These are phyloP conservation scores for Penicillium olsonii DNA, from an alignment of 2,329 filamentous ascomycete species.

Conservation along the genomic window DNA sequence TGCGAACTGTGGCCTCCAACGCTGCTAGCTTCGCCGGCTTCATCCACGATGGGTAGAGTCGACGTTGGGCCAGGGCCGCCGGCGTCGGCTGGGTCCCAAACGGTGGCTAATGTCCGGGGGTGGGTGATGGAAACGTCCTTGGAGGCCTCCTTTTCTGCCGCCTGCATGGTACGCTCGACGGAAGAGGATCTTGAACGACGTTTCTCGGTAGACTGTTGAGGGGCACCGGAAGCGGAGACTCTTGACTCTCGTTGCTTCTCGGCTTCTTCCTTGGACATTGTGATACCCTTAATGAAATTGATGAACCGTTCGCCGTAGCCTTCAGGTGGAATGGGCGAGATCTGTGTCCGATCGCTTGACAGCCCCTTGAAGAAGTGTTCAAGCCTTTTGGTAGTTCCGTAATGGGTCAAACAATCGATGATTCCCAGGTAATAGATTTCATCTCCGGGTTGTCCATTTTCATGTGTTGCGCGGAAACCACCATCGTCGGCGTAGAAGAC, in stretches of 20 bases:
- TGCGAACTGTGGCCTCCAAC: constrained; percentile 61
- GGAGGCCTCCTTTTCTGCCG: constrained; percentile 63
- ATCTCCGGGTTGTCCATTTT: constrained; percentile 79
- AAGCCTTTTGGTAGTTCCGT: constrained; percentile 88
- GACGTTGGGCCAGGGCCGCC: constrained; percentile 53
- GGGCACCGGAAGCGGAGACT: constrained; percentile 17
- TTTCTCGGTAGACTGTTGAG: constrained; percentile 30
- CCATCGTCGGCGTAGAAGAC: constrained; percentile 95
- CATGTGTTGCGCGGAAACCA: constrained; percentile 88
- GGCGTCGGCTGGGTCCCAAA: constrained; percentile 60
- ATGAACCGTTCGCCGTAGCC: constrained; percentile 93
- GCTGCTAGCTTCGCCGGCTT: constrained; percentile 76
- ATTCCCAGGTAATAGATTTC: constrained; percentile 98
- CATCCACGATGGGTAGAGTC: constrained; percentile 81
- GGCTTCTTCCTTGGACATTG: constrained; percentile 85
- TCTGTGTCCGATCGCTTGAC: constrained; percentile 77
- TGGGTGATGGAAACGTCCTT: constrained; percentile 64
- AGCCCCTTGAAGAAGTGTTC: constrained; percentile 98
- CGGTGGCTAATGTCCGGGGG: constrained; percentile 61
- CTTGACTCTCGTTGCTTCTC: constrained; percentile 50
- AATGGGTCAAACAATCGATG: constrained; percentile 97
- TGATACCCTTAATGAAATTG: constrained; percentile 86
- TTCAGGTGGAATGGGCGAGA: constrained; percentile 87
- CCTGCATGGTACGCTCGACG: constrained; percentile 58
- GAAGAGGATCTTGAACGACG: constrained; percentile 34